A percentile compares a stretch with the other conserved stretches of the same genome.
These are phyloP conservation scores for Salvia rosmarinus DNA, from an alignment of 257 asterid genomes.

Conservation along the genomic window DNA sequence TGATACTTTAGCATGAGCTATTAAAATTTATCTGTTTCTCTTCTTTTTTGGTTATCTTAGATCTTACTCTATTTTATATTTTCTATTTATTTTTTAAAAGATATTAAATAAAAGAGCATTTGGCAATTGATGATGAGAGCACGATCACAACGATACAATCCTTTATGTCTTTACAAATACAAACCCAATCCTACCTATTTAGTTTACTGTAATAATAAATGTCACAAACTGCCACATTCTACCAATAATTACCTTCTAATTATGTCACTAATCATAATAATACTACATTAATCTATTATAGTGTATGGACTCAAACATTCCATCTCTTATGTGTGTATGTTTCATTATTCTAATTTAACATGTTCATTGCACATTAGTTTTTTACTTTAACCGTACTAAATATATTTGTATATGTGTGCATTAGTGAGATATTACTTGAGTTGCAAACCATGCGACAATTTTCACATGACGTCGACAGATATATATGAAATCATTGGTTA, in stretches of 20 bases:
- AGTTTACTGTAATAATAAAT: slow-evolving; percentile 11
- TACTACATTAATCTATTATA: background rate
- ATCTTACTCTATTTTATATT: background rate
- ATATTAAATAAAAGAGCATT: background rate
- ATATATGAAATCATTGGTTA: no score
- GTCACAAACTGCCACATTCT: slow-evolving; percentile 7
- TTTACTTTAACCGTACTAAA: no score
- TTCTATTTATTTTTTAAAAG: background rate
- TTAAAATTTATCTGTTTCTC: background rate
- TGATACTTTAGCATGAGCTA: background rate
- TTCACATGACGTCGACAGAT: no score
- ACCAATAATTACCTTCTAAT: slow-evolving; percentile 7
- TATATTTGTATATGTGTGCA: no score
- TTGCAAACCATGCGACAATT: no score
- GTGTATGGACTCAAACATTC: background rate
- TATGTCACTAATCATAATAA: background rate
- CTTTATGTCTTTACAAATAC: background rate
- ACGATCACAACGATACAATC: background rate
- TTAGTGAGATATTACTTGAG: no score
- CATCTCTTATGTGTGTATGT: background rate
- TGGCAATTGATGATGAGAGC: background rate
- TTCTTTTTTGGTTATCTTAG: background rate
- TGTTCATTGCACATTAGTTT: background rate
- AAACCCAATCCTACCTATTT: slow-evolving; percentile 4
- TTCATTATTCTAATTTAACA: background rate